Evolutionary conservation across 495 filamentous ascomycete species (phyloP), one percentile per base, ranked within the genome.

Genomic region (Aspergillus affinis): DNA sequence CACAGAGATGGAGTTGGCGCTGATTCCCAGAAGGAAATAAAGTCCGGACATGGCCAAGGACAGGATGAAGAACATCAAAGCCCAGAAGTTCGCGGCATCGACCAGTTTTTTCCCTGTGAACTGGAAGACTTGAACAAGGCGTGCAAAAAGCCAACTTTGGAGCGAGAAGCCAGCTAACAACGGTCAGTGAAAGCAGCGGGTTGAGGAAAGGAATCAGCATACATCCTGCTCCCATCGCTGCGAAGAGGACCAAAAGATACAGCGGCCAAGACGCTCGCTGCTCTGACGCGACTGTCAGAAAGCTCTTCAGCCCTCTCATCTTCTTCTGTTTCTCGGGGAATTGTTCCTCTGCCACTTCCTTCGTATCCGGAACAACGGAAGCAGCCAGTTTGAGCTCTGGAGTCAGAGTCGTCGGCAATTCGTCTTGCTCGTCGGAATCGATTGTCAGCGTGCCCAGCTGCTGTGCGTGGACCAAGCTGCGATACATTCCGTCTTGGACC

Each of bases 31-130:
- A 0, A 73, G 62, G 51, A 79, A 78, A 59, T 87, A 88, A 55
- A 76, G 78, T 17, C 79, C 56, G 0, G 71, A 77, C 6, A 82
- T 76, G 47, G 74, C 79, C 5, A 81, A 64, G 19, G 83, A 82
- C 0, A 88, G 75, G 15, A 81, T 69, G 52, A 88, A 82, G 65
- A 89, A 88, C 82, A 87, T 87, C 27, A 88, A 61, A n/a, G 84
- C 80, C 85, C 85, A 90, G 58, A 88, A 88, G 51, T 78, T 80
- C 12, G 69, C 81, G 1, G 73, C 60, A 30, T 68, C 32, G 17
- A 59, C 54, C 0, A 75, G 64, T 48, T 69, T 58, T n/a, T 69
- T 48, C 2, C 66, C 74, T 3, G 64, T 66, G 27, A 78, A 76
- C 15, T 74, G 66, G 41, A 77, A 76, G 0, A 73, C 71, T 10